Base-by-base conservation (phyloP, 73 alveolate species). In the Uronychia setigera region DNA sequence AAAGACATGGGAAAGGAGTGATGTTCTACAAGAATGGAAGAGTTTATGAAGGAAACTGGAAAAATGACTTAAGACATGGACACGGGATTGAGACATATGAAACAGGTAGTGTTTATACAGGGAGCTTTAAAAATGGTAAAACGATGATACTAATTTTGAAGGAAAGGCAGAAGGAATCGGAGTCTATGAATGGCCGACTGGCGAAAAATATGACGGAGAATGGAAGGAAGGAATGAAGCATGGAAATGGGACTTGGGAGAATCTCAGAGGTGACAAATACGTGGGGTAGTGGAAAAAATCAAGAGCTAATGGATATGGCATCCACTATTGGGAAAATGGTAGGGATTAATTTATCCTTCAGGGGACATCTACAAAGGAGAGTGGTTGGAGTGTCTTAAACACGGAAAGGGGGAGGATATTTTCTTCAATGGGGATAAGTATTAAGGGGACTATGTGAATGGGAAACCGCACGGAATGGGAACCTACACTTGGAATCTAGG, bases 251-350 rank as follows among this genome's bases (percentile, higher is more conserved):
- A 93, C 91, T 78, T 91, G 95, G 95, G 89, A 93, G 28, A 94
- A 96, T 92, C 96, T 94, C 74, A 88, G 94, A 79, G 97, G 97
- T 26, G 96, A 97, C 88, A 91, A 91, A 85, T 97, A 95, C 88
- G 99, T 96, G 84, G 99, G 99, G 29, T 95, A 92, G 33, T 97
- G 96, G 94, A 81, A 86, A 77, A 88, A 91, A 86, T 97, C 96
- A 85, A 94, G 90, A 84, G 88, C 93, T 78, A 95, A 95, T 86
- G 99, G 99, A 27, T 90, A 95, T 31, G 99, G 99, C 28, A 93
- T 97, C 29, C 67, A 46, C 67, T 46, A 46, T 46, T 46, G 67
- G 67, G 67, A 19, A 5, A 46, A 46, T 46, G 67, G 67, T 46
- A 46, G 67, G 67, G 19, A 19, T 19, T 19, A n/a, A n/a, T 46